Evolutionary conservation across 2,329 filamentous ascomycete species (phyloP), one percentile per base, ranked within the genome.

Genomic region (Dothideomycetidae sp.): DNA sequence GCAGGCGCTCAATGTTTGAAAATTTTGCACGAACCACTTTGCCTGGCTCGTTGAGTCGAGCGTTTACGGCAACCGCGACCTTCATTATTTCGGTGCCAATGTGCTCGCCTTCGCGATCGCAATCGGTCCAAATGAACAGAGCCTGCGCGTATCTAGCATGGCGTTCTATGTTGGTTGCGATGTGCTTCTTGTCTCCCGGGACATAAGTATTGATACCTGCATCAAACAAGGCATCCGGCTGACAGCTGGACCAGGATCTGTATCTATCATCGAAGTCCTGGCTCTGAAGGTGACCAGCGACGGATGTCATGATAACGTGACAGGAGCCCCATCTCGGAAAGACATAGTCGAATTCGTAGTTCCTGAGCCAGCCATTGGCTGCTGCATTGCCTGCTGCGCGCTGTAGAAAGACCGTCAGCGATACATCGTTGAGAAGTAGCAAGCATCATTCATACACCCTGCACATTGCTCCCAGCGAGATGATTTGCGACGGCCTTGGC

Each of bases 81-180:
- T 81, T 72, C 31, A 84, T 77, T 43, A 98, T 88, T 56, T 98
- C 88, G 28, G 80, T 71, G 5, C 90, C 90, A 48, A 98, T 98
- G 53, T 96, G 81, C 57, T 98, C 90, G 23, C 90, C 90, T 66
- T 98, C 90, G 39, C 86, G 76, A 66, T 98, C 90, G 59, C 90
- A 96, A 68, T 98, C 90, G 1, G 90, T 98, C 90, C 90, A 98
- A 49, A 98, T 94, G 57, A 92, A 88, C 19, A 98, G 67, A 10
- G 78, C 74, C 39, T 68, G 71, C n/a, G 76, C 70, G 53, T 71
- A 70, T 42, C 70, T 70, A 12, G 90, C 88, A 56, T 93, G 78
- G 1, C 70, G 63, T 48, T 78, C 73, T 50, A 98, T 90, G 53
- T 98, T 98, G 19, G 76, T 69, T 7, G 86, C 85, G 44, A 98